phyloP scores from a whole-genome alignment of 257 asterid genomes.

The Capsicum pubescens region DNA sequence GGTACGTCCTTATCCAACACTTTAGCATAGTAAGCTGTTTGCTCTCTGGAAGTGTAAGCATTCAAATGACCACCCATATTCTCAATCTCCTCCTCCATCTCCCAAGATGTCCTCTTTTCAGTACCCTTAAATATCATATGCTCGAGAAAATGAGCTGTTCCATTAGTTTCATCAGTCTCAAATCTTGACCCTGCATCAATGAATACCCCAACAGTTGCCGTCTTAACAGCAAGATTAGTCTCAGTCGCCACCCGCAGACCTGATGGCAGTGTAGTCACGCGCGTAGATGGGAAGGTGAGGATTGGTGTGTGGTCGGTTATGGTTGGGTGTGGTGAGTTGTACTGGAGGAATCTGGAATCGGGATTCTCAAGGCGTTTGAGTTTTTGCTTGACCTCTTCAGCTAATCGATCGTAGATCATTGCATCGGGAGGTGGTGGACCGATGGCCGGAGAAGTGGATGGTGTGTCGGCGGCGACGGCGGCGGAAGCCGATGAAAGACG shows the following conservation, averaged over 20 bases:
- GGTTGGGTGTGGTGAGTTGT: constrained; percentile 74
- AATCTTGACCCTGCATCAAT: constrained; percentile 97
- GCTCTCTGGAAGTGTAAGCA: constrained; percentile 94
- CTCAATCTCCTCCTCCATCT: constrained; percentile 95
- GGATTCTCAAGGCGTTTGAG: constrained; percentile 65
- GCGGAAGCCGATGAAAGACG: constrained; percentile 53
- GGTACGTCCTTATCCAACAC: constrained; percentile 71
- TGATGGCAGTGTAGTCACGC: constrained; percentile 81
- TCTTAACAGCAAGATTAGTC: constrained; percentile 59
- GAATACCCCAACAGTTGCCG: constrained; percentile 93
- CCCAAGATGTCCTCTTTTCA: constrained; percentile 65
- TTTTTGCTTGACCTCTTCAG: constrained; percentile 68
- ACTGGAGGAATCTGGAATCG: constrained; percentile 66
- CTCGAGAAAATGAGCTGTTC: constrained; percentile 94
- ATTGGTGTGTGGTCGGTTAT: constrained; percentile 63
- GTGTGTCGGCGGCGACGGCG: constrained; percentile 40
- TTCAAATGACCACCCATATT: constrained; percentile 96
- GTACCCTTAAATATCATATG: constrained; percentile 98
- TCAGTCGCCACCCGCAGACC: constrained; percentile 94
- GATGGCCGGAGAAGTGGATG: constrained; percentile 37
- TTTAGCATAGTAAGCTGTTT: constrained; percentile 87
- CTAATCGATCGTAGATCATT: constrained; percentile 86
- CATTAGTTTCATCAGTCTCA: constrained; percentile 77
- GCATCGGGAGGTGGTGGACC: constrained; percentile 71
- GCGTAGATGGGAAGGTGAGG: constrained; percentile 73